Base-by-base conservation (phyloP, 2,329 filamentous ascomycete genomes). In the Penicillium palitans region DNA sequence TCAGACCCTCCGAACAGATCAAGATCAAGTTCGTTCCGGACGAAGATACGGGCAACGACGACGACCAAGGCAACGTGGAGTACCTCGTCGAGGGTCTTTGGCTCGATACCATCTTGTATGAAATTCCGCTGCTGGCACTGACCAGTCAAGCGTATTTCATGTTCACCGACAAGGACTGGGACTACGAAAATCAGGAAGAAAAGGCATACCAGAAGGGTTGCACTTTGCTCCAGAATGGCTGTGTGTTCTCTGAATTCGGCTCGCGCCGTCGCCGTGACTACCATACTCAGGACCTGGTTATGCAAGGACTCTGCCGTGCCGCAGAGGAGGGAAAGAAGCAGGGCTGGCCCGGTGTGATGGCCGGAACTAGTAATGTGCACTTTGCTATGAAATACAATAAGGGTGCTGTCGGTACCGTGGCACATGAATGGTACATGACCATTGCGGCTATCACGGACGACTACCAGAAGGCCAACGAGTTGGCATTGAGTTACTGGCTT, bases 381-480 rank as follows among this genome's bases (percentile, higher is more conserved):
- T 86, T 99, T 65, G 95, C 95, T 12, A 96, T 96, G 91, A 89
- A 91, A 69, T 93, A 96, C 76, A 87, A 86, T 45, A 86, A 97
- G 46, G 79, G 86, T 4, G 92, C 95, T 0, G 85, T 98, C 13
- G 95, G 95, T 6, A 99, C 95, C 0, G 87, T 91, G 2, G 95
- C 95, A 0, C 95, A 99, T 71, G 95, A 99, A 78, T 99, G 95
- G 95, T 98, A 97, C 80, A 99, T 99, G 95, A 93, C 91, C 42
- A 93, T 96, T 62, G 95, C 95, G 0, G 93, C 95, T 40, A 91
- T 97, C 66, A 90, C 89, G 5, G 84, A 91, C 62, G 85, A 97
- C 76, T 99, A 99, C 72, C 84, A 86, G 66, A 82, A 84, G 61
- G 93, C 95, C 3, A 96, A 93, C 39, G 91, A 96, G 73, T 83